Conservation (phyloP, 495 filamentous ascomycete genomes). For the Xylaria venustula region DNA sequence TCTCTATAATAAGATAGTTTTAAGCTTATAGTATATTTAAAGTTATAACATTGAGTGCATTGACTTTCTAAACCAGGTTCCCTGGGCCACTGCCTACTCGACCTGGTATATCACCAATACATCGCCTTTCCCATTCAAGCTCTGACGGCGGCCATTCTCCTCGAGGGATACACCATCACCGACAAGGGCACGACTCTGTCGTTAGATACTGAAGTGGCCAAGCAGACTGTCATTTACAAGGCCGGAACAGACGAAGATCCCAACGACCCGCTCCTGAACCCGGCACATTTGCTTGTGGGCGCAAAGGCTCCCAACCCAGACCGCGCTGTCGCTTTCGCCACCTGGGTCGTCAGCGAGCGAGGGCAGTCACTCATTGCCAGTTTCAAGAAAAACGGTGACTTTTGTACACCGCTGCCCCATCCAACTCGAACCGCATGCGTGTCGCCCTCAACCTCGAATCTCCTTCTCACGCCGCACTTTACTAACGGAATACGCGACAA, state of each 20-base stretch:
- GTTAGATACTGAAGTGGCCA: conserved; percentile 23
- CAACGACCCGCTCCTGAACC: conserved; percentile 34
- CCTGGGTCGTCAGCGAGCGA: conserved; percentile 32
- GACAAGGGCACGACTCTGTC: conserved; percentile 43
- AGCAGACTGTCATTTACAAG: conserved; percentile 36
- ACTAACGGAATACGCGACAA: neutral
- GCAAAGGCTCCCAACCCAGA: conserved; percentile 26
- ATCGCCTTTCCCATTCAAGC: conserved; percentile 45
- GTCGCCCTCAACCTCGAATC: neutral
- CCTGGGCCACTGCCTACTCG: conserved; percentile 41
- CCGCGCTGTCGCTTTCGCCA: conserved; percentile 32
- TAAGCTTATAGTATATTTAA: neutral
- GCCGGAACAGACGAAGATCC: conserved; percentile 30
- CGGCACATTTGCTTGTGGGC: conserved; percentile 39
- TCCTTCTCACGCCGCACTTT: neutral
- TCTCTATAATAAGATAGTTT: neutral
- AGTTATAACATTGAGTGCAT: no score
- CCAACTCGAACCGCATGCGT: neutral
- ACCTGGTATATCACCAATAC: conserved; percentile 49
- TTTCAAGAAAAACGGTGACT: conserved; percentile 30
- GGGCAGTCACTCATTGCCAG: conserved; percentile 35
- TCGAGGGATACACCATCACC: conserved; percentile 45
- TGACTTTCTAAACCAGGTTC: conserved; percentile 22
- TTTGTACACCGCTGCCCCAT: conserved; percentile 21
- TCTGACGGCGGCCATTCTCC: conserved; percentile 31